Percentiles rank a stretch among this genome's conserved stretches.
These are phyloP conservation scores for Pestalotiopsis sp. DNA, from an alignment of 2,329 filamentous ascomycete genomes.

Conservation along the genomic window DNA sequence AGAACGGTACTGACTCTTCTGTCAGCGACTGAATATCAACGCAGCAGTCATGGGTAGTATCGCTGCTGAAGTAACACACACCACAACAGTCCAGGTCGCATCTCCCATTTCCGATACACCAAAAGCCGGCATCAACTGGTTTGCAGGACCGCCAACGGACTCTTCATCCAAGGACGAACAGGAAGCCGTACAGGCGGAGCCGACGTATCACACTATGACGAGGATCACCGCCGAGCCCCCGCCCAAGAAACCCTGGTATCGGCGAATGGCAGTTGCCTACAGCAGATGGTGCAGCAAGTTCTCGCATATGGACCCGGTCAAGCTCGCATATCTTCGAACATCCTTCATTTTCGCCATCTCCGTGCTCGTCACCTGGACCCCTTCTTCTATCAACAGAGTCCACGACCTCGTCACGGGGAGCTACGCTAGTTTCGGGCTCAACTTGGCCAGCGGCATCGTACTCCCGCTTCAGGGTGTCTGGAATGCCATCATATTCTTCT, in stretches of 20 bases:
- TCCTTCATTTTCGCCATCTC: slow-evolving; percentile 62
- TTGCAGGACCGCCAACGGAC: slow-evolving; percentile 28
- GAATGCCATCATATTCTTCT: slow-evolving; percentile 77
- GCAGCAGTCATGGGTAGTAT: slow-evolving; percentile 33
- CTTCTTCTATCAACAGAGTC: slow-evolving; percentile 72
- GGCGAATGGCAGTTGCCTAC: slow-evolving; percentile 21
- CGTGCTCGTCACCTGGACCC: slow-evolving; percentile 62
- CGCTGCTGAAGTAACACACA: slow-evolving; percentile 29
- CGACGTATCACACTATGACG: slow-evolving; percentile 26
- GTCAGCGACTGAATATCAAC: slow-evolving; percentile 28
- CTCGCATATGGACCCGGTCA: slow-evolving; percentile 53
- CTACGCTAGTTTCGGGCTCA: slow-evolving; percentile 60
- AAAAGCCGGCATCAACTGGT: slow-evolving; percentile 24
- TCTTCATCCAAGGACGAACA: slow-evolving; percentile 10
- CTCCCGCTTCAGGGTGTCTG: slow-evolving; percentile 78
- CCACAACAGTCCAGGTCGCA: slow-evolving; percentile 29
- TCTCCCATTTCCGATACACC: slow-evolving; percentile 12
- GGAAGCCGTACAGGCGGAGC: slow-evolving; percentile 12
- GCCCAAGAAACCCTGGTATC: slow-evolving; percentile 9
- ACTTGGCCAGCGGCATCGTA: slow-evolving; percentile 69
- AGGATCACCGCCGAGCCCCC: slow-evolving; percentile 29
- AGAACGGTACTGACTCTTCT: not conserved
- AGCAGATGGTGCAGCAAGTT: slow-evolving; percentile 30
- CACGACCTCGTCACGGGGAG: slow-evolving; percentile 61
- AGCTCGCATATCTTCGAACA: slow-evolving; percentile 60